Evolutionary conservation across 225 moss, liverwort and hornwort species (phyloP), one percentile per base, ranked within the genome.

Genomic region (Anthoceros angustus): DNA sequence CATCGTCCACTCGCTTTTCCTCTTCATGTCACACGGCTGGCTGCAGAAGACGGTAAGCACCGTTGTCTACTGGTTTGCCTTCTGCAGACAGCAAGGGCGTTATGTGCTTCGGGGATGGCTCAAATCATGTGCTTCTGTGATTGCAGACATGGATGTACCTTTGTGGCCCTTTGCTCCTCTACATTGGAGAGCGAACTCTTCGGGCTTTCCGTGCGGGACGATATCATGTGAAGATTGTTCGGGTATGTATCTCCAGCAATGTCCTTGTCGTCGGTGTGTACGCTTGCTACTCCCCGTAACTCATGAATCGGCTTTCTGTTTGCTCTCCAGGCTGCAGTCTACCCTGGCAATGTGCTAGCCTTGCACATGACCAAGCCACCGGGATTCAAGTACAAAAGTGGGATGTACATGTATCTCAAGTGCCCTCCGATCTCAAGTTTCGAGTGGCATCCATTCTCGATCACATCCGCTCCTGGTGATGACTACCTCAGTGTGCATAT

Each of bases 401-500:
- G 98, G 42, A 98, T 98, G 98, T 98, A 98, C 73, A 77, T 98
- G 66, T 98, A 87, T 74, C 70, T 98, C 50, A 92, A 98, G 73
- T 98, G 98, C 39, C 84, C 98, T 0, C 87, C 92, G 60, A 89
- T 98, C 40, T 98, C 98, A 11, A 80, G 87, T 0, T 98, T 98
- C 67, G 98, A 98, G 71, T 98, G 98, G 82, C 98, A 98, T 72
- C 98, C 98, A 6, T 98, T 98, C 68, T 98, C 98, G 10, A 98
- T 98, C 66, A 98, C 98, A 4, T 98, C 98, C 32, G 87, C 98
- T 9, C 98, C 92, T 6, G 83, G 81, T 64, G 98, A 98, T 61
- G 89, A 86, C 11, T 98, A 86, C 24, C 79, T 98, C 16, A 89
- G 92, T 32, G 87, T 92, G 16, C 98, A 98, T 76, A 92, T 98